Evolutionary conservation across 768 basidiomycete genomes (phyloP).

Genomic region (Flagelloscypha sp.): DNA sequence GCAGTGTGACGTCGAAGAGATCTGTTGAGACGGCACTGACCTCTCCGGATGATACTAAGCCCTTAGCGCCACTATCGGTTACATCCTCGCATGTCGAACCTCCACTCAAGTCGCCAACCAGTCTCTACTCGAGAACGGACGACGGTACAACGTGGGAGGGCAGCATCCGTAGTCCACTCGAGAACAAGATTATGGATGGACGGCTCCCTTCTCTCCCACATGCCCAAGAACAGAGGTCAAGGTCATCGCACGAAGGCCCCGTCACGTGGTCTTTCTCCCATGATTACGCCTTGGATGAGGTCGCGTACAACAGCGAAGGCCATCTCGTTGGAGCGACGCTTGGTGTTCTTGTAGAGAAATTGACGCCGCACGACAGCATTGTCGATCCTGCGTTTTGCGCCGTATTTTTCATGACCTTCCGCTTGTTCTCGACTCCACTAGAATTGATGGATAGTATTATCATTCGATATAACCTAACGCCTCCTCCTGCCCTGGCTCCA

Average conservation of each 20-base stretch:
- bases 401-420: conserved; percentile 94
- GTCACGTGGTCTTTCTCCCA: conserved; percentile 53
- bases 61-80: conserved; percentile 23
- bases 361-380: conserved; percentile 90
- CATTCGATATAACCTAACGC: conserved; percentile 72
- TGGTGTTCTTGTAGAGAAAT: conserved; percentile 86
- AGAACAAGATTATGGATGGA: conserved; percentile 48
- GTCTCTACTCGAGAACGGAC: conserved; percentile 35
- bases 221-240: conserved; percentile 30
- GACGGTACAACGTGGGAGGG: conserved; percentile 57
- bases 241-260: conserved; percentile 29
- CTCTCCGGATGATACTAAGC: conserved; percentile 37
- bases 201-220: conserved; percentile 42
- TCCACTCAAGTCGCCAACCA: conserved; percentile 44
- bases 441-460: conserved; percentile 75
- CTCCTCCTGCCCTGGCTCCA: conserved; percentile 46
- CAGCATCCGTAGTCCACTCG: conserved; percentile 30
- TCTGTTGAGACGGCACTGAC: conserved; percentile 45
- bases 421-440: conserved; percentile 74
- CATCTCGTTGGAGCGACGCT: conserved; percentile 87
- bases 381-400: conserved; percentile 82
- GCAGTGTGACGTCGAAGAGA: conserved; percentile 34
- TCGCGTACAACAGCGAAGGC: conserved; percentile 86
- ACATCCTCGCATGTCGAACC: conserved; percentile 27
- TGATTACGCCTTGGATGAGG: conserved; percentile 78